Base-by-base conservation (phyloP, 352 stramenopile genomes). In the Phytophthora multivora region DNA sequence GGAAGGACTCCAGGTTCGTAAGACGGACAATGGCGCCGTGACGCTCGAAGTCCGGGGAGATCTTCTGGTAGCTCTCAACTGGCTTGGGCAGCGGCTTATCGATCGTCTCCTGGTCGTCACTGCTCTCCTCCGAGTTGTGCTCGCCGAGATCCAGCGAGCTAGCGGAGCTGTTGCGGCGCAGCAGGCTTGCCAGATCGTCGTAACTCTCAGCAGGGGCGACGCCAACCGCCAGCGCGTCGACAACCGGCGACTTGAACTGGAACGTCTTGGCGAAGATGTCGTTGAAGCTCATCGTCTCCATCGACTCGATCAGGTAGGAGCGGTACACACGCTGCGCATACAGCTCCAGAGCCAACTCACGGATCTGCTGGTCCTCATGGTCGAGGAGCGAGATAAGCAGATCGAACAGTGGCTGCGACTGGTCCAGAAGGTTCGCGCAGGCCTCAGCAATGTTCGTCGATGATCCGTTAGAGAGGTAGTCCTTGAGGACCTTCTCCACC, bases 11-110 rank as follows among this genome's bases (percentile, higher is more conserved):
- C 7, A 99, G 64, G 19, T 78, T 87, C n/a, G 89, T 73, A 43
- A 97, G 84, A 53, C 97, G 91, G 53, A 93, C 82, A 58, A 97
- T 93, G 18, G 97, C 79, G 42, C 90, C 87, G 56, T 93, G 82
- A 39, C 85, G 85, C 51, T 89, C 62, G 46, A 89, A 80, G 15
- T 63, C 77, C 6, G 87, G 66, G 19, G 87, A 90, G 31, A 96
- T 85, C 47, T 90, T 89, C 45, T 90, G 77, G 56, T 89, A 87
- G 60, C 84, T 77, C 41, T 89, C 77, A 21, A 73, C 46, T 35
- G 59, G 51, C 66, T 64, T 71, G 28, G 68, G 45, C 42, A 54
- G 65, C 40, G 51, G 39, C 47, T 78, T 76, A 9, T 77, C 59
- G 9, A 59, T 52, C 2, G 35, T 41, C 39, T 69, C 66, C 31